Conservation (phyloP, 78 protist genomes). For the Dictyostelium citrinum region DNA sequence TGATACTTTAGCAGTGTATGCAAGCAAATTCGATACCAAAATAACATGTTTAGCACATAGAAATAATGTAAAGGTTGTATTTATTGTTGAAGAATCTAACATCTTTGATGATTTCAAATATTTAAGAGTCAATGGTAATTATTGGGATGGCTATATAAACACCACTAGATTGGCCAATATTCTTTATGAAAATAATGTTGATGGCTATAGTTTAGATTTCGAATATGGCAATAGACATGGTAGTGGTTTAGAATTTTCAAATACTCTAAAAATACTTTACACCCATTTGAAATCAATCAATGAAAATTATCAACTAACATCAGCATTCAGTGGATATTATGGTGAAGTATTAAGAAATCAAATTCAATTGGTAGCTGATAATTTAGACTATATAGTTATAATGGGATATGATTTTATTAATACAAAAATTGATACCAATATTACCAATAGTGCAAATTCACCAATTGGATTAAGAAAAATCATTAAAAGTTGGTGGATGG, state of each 20-base stretch:
- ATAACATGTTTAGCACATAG: not conserved
- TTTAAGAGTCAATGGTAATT: not conserved
- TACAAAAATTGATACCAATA: not conserved
- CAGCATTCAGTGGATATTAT: not conserved
- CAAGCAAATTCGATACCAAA: not conserved
- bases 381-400: not conserved
- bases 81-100: not conserved
- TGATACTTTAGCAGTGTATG: not conserved
- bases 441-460: not conserved
- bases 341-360: not conserved
- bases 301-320: not conserved
- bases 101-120: not conserved
- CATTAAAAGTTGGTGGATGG: not conserved
- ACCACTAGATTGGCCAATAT: not conserved
- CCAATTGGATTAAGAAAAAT: not conserved
- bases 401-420: not conserved
- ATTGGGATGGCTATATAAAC: not conserved
- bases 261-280: not conserved
- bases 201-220: not conserved
- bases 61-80: not conserved
- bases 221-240: not conserved
- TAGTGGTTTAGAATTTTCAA: not conserved
- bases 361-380: not conserved
- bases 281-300: not conserved
- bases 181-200: not conserved